A percentile compares a stretch with the other conserved stretches of the same genome.
Evolutionary conservation across 768 basidiomycete species (phyloP).

Genomic region (Tricholoma sp.): DNA sequence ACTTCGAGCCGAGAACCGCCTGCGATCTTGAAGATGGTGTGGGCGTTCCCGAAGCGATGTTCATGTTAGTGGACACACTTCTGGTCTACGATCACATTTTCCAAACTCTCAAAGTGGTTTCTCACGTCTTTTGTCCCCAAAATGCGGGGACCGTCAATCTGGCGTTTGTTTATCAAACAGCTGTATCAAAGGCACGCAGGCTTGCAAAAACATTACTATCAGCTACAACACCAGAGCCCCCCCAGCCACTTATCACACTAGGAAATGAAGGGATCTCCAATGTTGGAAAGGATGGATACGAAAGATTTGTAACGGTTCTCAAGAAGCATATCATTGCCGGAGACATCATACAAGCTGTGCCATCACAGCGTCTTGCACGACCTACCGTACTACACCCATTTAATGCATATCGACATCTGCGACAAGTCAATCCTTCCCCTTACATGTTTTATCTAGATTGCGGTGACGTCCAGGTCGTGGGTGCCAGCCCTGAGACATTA

Average conservation of each 20-base stretch:
- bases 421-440: constrained; percentile 94
- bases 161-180: constrained; percentile 83
- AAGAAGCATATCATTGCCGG: constrained; percentile 95
- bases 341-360: constrained; percentile 98
- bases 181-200: constrained; percentile 73
- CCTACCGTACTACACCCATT: constrained; percentile 91
- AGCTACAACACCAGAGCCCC: constrained; percentile 53
- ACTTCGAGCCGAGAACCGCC: constrained; percentile 94
- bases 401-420: constrained; percentile 91
- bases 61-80: constrained; percentile 95
- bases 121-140: constrained; percentile 86
- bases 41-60: constrained; percentile 89
- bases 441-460: constrained; percentile 99
- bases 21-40: constrained; percentile 70
- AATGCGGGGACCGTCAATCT: constrained; percentile 63
- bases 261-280: constrained; percentile 76
- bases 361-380: constrained; percentile 84
- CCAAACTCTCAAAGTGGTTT: constrained; percentile 92
- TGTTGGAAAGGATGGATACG: constrained; percentile 90
- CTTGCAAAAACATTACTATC: constrained; percentile 68
- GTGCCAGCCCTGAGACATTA: constrained; percentile 95
- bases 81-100: constrained; percentile 96
- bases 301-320: constrained; percentile 82
- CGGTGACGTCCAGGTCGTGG: constrained; percentile 91
- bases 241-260: constrained; percentile 59